Evolutionary conservation across 306 rosid species (phyloP), one percentile per base, ranked within the genome.

Genomic region (Vicia faba): DNA sequence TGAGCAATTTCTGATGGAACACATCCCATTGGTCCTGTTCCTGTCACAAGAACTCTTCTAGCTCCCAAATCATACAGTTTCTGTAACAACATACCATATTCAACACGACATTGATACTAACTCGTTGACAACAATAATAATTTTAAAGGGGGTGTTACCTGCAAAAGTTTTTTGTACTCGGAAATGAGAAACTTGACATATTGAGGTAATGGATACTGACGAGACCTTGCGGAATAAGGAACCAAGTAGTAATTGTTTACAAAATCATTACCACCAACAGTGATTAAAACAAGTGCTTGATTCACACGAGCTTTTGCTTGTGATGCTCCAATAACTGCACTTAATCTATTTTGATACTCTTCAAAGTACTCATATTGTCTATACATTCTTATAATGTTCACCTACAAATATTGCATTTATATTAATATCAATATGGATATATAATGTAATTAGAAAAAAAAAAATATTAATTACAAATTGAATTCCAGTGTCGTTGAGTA

Each of bases 401-500:
- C 14, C 96, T 90, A 78, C 75, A 80, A 59, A 19, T 1, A 3
- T 45, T 38, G n/a, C 35, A 58, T 8, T 1, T 7, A 49, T 19
- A 51, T 70, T 13, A 25, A 25, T 25, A 25, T 25, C 28, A 25
- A 25, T 25, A 3, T 3, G 4, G 28, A 25, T 25, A 25, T 3
- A 25, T 25, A 25, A 25, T 25, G 28, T 2, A 25, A 25, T 25
- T 25, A 25, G 1, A 2, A 25, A 25, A 25, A 25, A 25, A 4
- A 11, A 13, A 3, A 1, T 25, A 41, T 41, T 0, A 43, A 64
- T 78, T 66, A 90, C 96, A 66, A 90, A 90, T 45, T 90, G 95
- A 70, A 88, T 1, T 70, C 97, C 97, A 0, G 97, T 91, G 83
- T 91, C 97, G 12, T 91, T 91, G n/a, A 91, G 89, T 29, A 91